Conservation (phyloP, 1,139 yeast genomes). For the Debaryomycetaceae sp. region DNA sequence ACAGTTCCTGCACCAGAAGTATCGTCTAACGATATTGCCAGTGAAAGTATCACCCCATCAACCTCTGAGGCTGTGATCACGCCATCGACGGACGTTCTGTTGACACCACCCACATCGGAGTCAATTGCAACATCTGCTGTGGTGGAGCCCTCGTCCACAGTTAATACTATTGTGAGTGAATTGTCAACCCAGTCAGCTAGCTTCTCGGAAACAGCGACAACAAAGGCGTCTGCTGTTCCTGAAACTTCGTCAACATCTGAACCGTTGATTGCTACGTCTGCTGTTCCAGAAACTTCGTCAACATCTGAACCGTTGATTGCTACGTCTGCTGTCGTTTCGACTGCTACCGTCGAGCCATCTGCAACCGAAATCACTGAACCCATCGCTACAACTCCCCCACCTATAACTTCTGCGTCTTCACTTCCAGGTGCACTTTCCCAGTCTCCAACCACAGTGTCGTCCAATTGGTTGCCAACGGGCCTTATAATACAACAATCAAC, state of each 20-base stretch:
- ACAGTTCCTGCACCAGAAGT: too few species aligned
- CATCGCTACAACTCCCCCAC: constrained; percentile 10
- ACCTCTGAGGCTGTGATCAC: constrained; percentile 6
- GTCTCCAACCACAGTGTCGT: constrained; percentile 18
- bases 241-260: constrained; percentile 4
- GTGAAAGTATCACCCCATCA: constrained; percentile 5
- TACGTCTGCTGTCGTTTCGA: constrained; percentile 5
- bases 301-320: constrained; percentile 2
- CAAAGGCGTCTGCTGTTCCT: constrained; percentile 3
- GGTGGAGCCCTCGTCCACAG: constrained; percentile 1
- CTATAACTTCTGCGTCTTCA: constrained; percentile 34
- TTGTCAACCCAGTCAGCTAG: constrained; percentile 1
- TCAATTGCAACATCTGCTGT: too few species aligned
- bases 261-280: constrained; percentile 6
- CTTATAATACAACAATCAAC: constrained; percentile 34
- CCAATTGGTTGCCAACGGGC: constrained; percentile 49
- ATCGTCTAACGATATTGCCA: too few species aligned
- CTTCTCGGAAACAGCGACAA: too few species aligned
- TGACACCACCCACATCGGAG: constrained; percentile 1
- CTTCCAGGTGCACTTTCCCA: constrained; percentile 44
- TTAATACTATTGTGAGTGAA: constrained; percentile 1
- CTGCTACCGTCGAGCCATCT: constrained; percentile 7
- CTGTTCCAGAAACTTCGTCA: constrained; percentile 8
- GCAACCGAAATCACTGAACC: constrained; percentile 4
- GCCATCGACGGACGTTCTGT: constrained; percentile 3